phyloP scores from a whole-genome alignment of 2,329 filamentous ascomycete species.

The Pyrenophora teres region DNA sequence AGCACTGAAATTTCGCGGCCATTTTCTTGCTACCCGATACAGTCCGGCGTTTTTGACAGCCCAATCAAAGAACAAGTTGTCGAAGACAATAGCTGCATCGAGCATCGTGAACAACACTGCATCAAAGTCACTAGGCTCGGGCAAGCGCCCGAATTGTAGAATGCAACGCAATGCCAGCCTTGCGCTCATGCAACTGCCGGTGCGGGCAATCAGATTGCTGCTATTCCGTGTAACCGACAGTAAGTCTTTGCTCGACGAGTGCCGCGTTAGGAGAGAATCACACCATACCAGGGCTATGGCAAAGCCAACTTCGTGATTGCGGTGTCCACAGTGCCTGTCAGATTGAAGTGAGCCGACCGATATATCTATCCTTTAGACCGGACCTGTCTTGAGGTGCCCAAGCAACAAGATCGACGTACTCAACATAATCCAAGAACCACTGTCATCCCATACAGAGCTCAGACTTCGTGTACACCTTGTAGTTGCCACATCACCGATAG shows the following conservation, averaged over 20 bases:
- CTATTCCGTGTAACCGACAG: conserved; percentile 7
- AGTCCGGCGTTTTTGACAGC: conserved; percentile 5
- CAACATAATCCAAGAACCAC: conserved; percentile 20
- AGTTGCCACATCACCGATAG: conserved; percentile 57
- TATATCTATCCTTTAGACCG: conserved; percentile 34
- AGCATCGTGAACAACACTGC: conserved; percentile 10
- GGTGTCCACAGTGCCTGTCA: conserved; percentile 12
- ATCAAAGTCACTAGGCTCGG: conserved; percentile 24
- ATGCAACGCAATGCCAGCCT: conserved; percentile 29
- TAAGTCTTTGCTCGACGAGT: conserved; percentile 12
- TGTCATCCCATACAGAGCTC: conserved; percentile 39
- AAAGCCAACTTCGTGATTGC: conserved; percentile 7
- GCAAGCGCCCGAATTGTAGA: conserved; percentile 33
- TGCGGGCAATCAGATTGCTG: conserved; percentile 7
- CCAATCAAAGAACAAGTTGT: conserved; percentile 28
- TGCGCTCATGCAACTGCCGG: conserved; percentile 32
- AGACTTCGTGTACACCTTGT: conserved; percentile 50
- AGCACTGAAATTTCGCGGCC: conserved; percentile 21
- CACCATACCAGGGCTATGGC: conserved; percentile 12
- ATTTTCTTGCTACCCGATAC: conserved; percentile 18
- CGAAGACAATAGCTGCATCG: conserved; percentile 28
- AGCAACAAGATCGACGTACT: conserved; percentile 29
- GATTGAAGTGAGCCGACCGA: conserved; percentile 28
- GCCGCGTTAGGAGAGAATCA: conserved; percentile 14
- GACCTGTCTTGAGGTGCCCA: conserved; percentile 18